These are phyloP conservation scores for Candida wancherniae DNA, from an alignment of 805 yeast species.

Conservation along the genomic window DNA sequence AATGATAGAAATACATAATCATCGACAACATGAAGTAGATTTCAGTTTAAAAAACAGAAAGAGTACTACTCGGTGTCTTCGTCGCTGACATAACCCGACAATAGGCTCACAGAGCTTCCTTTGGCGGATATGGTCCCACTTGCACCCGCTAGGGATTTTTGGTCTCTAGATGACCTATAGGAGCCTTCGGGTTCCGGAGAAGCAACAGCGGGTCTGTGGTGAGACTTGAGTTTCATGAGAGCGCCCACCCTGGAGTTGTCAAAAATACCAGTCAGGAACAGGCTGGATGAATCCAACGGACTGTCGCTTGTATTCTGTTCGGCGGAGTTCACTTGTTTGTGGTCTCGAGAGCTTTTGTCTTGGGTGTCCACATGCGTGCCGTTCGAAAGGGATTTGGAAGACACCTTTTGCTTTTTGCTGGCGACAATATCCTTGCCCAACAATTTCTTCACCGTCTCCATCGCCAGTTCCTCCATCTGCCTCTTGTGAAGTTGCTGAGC, in stretches of 20 bases:
- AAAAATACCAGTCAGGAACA: constrained; percentile 2
- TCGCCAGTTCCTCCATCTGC: constrained; percentile 47
- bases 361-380: too few species aligned
- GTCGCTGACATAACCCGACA: constrained; percentile 29
- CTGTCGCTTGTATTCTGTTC: too few species aligned
- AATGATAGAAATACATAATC: background rate
- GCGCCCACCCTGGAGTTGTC: constrained; percentile 3
- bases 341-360: too few species aligned
- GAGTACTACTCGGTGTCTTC: constrained; percentile 20
- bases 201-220: too few species aligned
- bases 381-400: too few species aligned
- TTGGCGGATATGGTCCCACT: too few species aligned
- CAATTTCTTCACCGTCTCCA: constrained; percentile 47
- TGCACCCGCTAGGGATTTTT: too few species aligned
- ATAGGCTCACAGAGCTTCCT: constrained; percentile 1
- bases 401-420: too few species aligned
- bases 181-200: too few species aligned
- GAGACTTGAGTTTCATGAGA: constrained; percentile 1
- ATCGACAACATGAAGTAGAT: background rate
- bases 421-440: constrained; percentile 21
- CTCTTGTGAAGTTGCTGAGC: constrained; percentile 49
- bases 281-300: too few species aligned
- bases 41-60: background rate
- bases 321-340: too few species aligned
- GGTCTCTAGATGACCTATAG: too few species aligned